Base-by-base conservation (phyloP, 2,329 filamentous ascomycete species). In the Eurotiales sp. region DNA sequence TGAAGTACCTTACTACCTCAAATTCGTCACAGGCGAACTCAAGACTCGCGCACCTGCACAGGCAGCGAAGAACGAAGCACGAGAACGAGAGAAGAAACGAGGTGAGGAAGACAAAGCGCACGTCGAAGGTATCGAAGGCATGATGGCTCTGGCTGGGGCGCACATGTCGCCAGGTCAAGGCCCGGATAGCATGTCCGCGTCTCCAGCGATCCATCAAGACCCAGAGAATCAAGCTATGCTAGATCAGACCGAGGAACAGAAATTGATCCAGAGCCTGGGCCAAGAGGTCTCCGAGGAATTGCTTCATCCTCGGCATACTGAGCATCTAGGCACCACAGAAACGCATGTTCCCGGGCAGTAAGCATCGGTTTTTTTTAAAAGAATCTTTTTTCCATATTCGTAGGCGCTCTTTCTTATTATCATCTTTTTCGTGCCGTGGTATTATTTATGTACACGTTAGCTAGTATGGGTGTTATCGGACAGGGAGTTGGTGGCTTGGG, bases 11-110 rank as follows among this genome's bases (percentile, higher is more conserved):
- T 90, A 88, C 60, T 93, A 93, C 59, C 72, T 96, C 19, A 85
- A 91, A 62, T 88, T 87, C 25, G 90, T 96, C 10, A 96, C 90
- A 0, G 90, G 90, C 3, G 90, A 96, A 69, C 74, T 96, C 32
- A 92, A 93, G 70, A 95, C 90, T 0, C 77, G 89, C 14, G 88
- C 89, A 0, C 89, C 88, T 0, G 86, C 82, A 1, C 73, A 76
- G 58, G 74, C 73, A 17, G 73, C 72, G n/a, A 76, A 76, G 57
- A 69, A 74, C 12, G 74, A 76, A 60, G 73, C 73, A 8, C 67
- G 71, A n/a, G 73, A 75, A 52, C 64, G 72, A 14, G 71, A 75
- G 53, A 73, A 72, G 57, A 69, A 72, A 51, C 70, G 68, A 46
- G 70, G 68, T 4, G 71, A 74, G 56, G 72, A 75, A 55, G 73